phyloP scores from a whole-genome alignment of 176 grass and related monocot species.

The Musa itinerans region DNA sequence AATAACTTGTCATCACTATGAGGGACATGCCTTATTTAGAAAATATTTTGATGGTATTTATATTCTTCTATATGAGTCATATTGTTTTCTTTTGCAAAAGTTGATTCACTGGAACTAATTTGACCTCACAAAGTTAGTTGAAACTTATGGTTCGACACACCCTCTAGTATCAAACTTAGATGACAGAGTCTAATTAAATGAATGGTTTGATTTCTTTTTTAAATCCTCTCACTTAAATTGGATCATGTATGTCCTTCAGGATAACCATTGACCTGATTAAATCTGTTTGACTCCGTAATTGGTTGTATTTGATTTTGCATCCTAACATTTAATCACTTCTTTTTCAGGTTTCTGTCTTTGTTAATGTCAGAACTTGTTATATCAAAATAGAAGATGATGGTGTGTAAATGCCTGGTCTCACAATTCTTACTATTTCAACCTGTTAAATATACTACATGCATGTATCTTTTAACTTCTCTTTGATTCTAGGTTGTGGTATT shows the following conservation, averaged over 20 bases:
- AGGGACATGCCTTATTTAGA: too few species aligned
- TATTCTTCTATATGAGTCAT: too few species aligned
- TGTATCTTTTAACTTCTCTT: not conserved
- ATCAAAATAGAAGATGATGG: slow-evolving; percentile 90
- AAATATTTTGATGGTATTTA: too few species aligned
- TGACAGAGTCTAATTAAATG: too few species aligned
- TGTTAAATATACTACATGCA: too few species aligned
- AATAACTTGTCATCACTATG: too few species aligned
- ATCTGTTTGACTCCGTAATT: not conserved
- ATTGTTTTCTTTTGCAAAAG: too few species aligned
- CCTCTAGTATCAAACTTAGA: too few species aligned
- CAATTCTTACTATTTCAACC: not conserved
- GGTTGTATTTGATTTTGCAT: not conserved
- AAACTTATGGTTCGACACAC: too few species aligned
- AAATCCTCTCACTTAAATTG: too few species aligned
- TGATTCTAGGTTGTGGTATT: slow-evolving; percentile 71
- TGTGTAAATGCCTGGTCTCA: slow-evolving; percentile 12
- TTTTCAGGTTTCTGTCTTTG: slow-evolving; percentile 59
- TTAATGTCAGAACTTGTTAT: slow-evolving; percentile 62
- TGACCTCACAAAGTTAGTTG: too few species aligned
- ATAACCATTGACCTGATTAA: not conserved
- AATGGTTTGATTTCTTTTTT: not conserved
- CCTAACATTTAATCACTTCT: slow-evolving; percentile 1
- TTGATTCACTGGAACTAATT: too few species aligned
- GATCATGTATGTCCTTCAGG: not conserved